Conservation (phyloP, 176 grass and related monocot species). For the Oryza nivara region DNA sequence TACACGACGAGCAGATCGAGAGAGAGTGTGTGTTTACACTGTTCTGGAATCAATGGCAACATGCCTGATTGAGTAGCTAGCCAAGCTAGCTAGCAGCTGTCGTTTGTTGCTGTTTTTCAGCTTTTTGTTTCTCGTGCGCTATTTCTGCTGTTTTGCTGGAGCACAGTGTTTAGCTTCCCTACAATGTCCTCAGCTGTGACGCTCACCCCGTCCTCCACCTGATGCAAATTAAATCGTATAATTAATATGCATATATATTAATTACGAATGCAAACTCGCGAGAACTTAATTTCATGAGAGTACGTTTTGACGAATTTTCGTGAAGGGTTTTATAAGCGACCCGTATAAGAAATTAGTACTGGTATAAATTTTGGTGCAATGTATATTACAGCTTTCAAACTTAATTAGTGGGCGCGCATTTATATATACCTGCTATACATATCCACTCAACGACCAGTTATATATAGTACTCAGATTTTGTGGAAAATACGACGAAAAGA, state of each 20-base stretch:
- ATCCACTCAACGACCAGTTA: background rate
- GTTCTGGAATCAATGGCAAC: background rate
- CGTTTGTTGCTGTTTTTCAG: background rate
- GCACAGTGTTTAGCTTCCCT: background rate
- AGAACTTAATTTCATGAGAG: background rate
- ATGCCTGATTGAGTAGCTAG: no score
- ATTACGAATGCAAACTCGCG: background rate
- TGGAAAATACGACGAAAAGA: background rate
- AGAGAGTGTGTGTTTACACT: background rate
- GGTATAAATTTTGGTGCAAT: background rate
- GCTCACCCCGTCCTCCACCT: conserved; percentile 19
- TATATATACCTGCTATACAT: background rate
- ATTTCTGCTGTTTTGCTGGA: background rate
- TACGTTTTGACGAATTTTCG: no score
- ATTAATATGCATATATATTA: no score
- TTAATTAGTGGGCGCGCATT: background rate
- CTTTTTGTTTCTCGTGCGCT: background rate
- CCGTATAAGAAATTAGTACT: background rate
- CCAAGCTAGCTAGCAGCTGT: background rate
- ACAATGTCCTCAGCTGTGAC: conserved; percentile 25
- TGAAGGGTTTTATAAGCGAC: background rate
- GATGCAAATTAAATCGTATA: background rate
- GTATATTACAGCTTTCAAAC: background rate
- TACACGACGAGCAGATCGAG: background rate
- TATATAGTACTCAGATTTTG: background rate